Base-by-base conservation (phyloP, 2,329 filamentous ascomycete genomes). In the Pyrenochaeta sp. region DNA sequence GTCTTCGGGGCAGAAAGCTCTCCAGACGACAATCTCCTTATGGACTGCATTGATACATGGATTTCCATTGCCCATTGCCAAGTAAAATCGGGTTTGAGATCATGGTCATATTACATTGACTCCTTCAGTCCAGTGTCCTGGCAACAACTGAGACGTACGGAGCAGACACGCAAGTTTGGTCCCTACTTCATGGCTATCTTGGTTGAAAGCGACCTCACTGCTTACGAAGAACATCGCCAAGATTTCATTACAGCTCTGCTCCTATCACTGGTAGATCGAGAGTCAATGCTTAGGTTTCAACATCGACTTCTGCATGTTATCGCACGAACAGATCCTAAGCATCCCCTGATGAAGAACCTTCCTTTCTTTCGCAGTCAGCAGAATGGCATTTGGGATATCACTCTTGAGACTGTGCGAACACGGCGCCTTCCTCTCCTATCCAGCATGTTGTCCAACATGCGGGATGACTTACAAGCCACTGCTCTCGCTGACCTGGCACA, bases 201-300 rank as follows among this genome's bases (percentile, higher is more conserved):
- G 11, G 58, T 79, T 5, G 62, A 70, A 41, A 77, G 74, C 36
- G 77, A 82, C 42, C 32, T 58, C 0, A 58, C 60, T n/a, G 74
- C 77, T 29, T 77, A 81, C 42, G 54, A 72, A 7, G 76, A 82
- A 31, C 79, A 85, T 55, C 78, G 75, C 47, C 54, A 73, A 4
- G 77, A 79, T n/a, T 79, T 85, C 41, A 63, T 86, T n/a, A 74
- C 74, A 5, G 77, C 80, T 33, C 85, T 86, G 79, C 64, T 87
- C 31, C 72, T 79, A 11, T 84, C 78, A 12, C 69, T 88, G 21
- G 83, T 84, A 2, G 86, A 88, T 61, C 78, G 86, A 43, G 82
- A 85, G 45, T 83, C 85, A 2, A 77, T 82, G 72, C 76, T 89
- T 37, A 86, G 87, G 61, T 87, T 83, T 56, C 86, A 89, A 63